Conservation (phyloP, 2,329 filamentous ascomycete genomes). For the Epichloe festucae region DNA sequence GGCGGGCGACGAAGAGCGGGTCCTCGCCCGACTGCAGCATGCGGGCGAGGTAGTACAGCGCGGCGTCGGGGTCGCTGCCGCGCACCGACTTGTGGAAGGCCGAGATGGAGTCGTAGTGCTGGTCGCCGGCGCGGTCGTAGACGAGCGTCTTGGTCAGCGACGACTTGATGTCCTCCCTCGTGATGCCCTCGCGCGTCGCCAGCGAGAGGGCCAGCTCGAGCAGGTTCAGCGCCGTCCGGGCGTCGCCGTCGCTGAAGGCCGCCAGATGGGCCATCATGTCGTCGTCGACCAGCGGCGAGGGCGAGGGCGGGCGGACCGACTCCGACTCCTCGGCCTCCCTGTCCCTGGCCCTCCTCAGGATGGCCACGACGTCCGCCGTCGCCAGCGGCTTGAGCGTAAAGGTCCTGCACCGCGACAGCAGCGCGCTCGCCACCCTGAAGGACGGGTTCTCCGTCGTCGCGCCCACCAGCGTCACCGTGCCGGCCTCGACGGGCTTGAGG, state of each 20-base stretch:
- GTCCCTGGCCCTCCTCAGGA: slow-evolving; percentile 62
- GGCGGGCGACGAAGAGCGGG: slow-evolving; percentile 78
- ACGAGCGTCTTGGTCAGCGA: slow-evolving; percentile 84
- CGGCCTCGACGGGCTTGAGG: slow-evolving; percentile 79
- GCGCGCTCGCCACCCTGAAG: slow-evolving; percentile 79
- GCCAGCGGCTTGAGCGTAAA: slow-evolving; percentile 73
- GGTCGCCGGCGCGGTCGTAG: slow-evolving; percentile 88
- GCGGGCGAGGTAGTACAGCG: slow-evolving; percentile 85
- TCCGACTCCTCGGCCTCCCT: slow-evolving; percentile 43
- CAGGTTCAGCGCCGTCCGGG: slow-evolving; percentile 81
- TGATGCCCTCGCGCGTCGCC: slow-evolving; percentile 43
- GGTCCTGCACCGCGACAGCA: slow-evolving; percentile 79
- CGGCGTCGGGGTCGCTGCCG: slow-evolving; percentile 73
- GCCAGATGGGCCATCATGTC: slow-evolving; percentile 72
- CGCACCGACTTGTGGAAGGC: slow-evolving; percentile 94
- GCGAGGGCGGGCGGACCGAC: slow-evolving; percentile 22
- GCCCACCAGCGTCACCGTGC: slow-evolving; percentile 81
- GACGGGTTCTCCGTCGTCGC: slow-evolving; percentile 96
- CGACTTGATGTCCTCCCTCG: slow-evolving; percentile 64
- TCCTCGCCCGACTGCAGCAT: slow-evolving; percentile 96
- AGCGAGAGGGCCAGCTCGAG: slow-evolving; percentile 80
- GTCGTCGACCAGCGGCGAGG: slow-evolving; percentile 54
- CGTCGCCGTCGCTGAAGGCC: slow-evolving; percentile 82
- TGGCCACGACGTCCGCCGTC: slow-evolving; percentile 56
- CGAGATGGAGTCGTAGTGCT: slow-evolving; percentile 95